Base-by-base conservation (phyloP, 345 rosid genomes). In the Populus nigra region DNA sequence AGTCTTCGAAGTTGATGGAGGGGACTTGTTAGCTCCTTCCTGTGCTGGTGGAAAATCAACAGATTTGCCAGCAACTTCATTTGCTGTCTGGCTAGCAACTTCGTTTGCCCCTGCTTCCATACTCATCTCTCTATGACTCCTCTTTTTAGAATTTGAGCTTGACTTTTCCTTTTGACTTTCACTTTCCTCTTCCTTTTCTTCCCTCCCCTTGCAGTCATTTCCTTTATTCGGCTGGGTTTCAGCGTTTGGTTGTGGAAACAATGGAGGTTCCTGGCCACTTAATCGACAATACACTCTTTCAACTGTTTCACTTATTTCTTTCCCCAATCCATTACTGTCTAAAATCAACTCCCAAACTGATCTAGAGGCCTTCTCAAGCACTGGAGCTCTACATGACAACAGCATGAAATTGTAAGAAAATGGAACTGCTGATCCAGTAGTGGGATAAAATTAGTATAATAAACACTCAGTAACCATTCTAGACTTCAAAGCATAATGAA, bases 331-430 rank as follows among this genome's bases (percentile, higher is more conserved):
- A 61, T 88, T 82, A 53, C 76, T 76, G 77, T 93, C 97, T 77
- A 96, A 85, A 78, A 96, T 96, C 86, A 96, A 75, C 69, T 96
- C 99, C 99, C 99, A 96, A 72, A 93, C 96, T n/a, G 98, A 93
- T 85, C 91, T 92, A 16, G 98, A 96, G 63, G 98, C 99, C 84
- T 89, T 93, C 88, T 96, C 97, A 2, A 93, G 90, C 78, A 92
- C 97, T 2, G 96, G 98, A 80, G 92, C 83, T 84, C 98, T 95
- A 76, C 73, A 76, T 25, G 66, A 67, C 43, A 67, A 80, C 33
- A 45, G 63, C 69, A 67, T 74, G 18, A 27, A 38, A 12, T 23
- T 23, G 29, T 13, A 33, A 65, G 22, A 31, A 49, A 8, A 62
- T n/a, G 18, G 25, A 72, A 53, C 11, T 39, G 66, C 29, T 63